Evolutionary conservation across 2,329 filamentous ascomycete species (phyloP), one percentile per base, ranked within the genome.

Genomic region (Blastomyces percursus): DNA sequence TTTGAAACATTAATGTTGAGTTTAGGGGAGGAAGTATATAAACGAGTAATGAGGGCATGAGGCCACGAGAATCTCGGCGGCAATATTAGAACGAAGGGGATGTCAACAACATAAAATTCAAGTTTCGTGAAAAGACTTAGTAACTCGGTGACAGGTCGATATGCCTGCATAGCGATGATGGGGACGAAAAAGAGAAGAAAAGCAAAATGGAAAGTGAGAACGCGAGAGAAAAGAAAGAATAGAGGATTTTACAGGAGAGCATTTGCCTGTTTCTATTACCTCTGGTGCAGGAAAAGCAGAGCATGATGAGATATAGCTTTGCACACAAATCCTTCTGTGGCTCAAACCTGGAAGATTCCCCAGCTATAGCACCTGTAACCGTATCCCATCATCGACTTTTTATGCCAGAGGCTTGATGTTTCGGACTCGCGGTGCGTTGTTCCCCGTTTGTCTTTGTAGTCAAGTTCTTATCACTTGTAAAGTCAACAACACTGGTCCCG

Each of bases 401-500:
- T 21, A 27, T 50, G 48, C 21, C 2, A 54, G 27, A 54, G 30
- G 4, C 27, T 19, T 35, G 16, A 32, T 35, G 27, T 7, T n/a
- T 16, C n/a, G 54, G n/a, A 21, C 16, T 16, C 11, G 32, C 2
- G 12, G 54, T 16, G 7, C 38, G 12, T 46, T 42, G 21, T 21
- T 48, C 14, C 11, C 2, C 24, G 1, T 44, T 46, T n/a, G 35
- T 27, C 40, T 59, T 59, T 44, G 16, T 9, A 59, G 21, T 46
- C 24, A 35, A 24, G 21, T 16, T 46, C 14, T 59, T 40, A 11
- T 46, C 56, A 27, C 42, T 32, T 46, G 38, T n/a, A 48, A 59
- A 46, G 12, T 59, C 56, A 24, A 59, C 38, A 46, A 59, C 14
- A 27, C 56, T 63, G 8, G 64, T 65, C 40, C 58, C 60, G 9